These are phyloP conservation scores for Alternaria brassicicola DNA, from an alignment of 2,329 filamentous ascomycete genomes.

Conservation along the genomic window DNA sequence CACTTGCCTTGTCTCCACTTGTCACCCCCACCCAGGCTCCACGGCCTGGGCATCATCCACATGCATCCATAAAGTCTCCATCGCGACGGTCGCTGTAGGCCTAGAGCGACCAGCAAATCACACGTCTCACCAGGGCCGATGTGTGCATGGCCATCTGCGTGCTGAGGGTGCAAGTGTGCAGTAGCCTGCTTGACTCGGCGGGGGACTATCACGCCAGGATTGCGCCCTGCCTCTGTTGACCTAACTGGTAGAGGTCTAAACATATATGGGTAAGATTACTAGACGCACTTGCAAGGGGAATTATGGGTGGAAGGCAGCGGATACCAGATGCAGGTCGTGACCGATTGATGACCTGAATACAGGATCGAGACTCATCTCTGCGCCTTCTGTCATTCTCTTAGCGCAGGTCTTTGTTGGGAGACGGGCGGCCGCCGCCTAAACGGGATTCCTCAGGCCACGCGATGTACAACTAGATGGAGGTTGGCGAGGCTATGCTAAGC, in stretches of 20 bases:
- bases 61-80: conserved; percentile 19
- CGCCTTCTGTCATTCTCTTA: conserved; percentile 4
- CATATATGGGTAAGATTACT: conserved; percentile 15
- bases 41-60: conserved; percentile 16
- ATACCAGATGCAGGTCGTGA: conserved; percentile 25
- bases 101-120: conserved; percentile 25
- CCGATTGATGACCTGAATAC: conserved; percentile 29
- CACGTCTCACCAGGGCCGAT: conserved; percentile 23
- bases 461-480: conserved; percentile 10
- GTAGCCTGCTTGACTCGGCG: conserved; percentile 26
- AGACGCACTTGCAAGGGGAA: conserved; percentile 5
- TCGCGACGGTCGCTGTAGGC: conserved; percentile 17
- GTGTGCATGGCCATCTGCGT: conserved; percentile 25
- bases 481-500: conserved; percentile 17
- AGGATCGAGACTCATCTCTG: conserved; percentile 33
- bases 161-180: conserved; percentile 30
- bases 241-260: conserved; percentile 11
- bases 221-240: conserved; percentile 9
- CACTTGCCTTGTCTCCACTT: conserved; percentile 16
- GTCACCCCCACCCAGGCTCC: conserved; percentile 15
- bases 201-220: conserved; percentile 18
- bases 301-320: conserved; percentile 17
- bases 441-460: conserved; percentile 12
- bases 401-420: conserved; percentile 21
- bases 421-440: conserved; percentile 7